phyloP scores from a whole-genome alignment of 768 basidiomycete species.

The Phlebiopsis flavidoalba region DNA sequence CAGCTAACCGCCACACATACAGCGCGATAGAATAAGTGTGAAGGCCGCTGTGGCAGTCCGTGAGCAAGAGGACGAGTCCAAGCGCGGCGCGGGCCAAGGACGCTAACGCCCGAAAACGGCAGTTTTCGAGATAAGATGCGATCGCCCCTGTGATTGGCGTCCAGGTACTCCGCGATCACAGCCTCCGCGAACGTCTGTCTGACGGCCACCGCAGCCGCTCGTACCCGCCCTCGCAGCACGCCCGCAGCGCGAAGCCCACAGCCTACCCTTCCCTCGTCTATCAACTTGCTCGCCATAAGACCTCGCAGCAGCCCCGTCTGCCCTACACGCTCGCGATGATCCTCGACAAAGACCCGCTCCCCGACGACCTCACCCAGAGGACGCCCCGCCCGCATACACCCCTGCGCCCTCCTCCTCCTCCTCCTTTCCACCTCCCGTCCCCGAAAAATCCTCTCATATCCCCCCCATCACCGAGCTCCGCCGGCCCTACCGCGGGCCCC shows the following conservation, averaged over 20 bases:
- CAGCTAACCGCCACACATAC: not conserved
- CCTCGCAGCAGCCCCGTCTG: not conserved
- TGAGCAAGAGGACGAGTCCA: no score
- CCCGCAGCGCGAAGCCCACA: not conserved
- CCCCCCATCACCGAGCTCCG: not conserved
- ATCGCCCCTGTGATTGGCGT: not conserved
- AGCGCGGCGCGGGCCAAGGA: no score
- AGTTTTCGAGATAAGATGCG: not conserved
- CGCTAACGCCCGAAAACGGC: not conserved
- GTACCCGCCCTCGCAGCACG: not conserved
- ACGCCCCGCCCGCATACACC: constrained; percentile 24
- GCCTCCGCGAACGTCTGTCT: no score
- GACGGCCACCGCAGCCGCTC: not conserved
- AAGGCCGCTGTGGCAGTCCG: no score
- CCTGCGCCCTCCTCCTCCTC: not conserved
- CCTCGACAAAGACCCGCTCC: constrained; percentile 19
- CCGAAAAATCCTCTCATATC: not conserved
- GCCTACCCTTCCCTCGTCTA: not conserved
- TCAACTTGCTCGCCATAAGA: not conserved
- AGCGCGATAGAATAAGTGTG: not conserved
- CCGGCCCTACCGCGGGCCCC: not conserved
- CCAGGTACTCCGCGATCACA: not conserved
- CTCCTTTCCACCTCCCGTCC: not conserved
- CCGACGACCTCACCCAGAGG: constrained; percentile 21
- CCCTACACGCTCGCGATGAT: no score